Conservation (phyloP, 2,329 filamentous ascomycete species). For the Calonectria montana region DNA sequence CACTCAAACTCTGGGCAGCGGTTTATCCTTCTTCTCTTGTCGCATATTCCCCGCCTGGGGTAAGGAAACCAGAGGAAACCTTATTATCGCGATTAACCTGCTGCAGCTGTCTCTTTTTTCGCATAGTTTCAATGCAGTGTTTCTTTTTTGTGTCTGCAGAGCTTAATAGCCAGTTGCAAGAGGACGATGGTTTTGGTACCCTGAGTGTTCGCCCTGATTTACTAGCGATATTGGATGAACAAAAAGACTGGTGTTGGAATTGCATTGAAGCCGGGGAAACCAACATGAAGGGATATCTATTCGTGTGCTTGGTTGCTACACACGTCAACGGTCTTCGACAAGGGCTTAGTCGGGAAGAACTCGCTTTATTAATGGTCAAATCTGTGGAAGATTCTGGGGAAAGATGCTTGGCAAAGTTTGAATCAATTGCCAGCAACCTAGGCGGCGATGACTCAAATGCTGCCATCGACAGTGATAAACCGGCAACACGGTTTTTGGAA, state of each 20-base stretch:
- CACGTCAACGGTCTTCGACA: slow-evolving; percentile 56
- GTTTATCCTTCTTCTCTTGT: slow-evolving; percentile 43
- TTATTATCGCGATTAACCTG: slow-evolving; percentile 52
- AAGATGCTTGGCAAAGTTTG: slow-evolving; percentile 49
- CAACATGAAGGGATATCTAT: slow-evolving; percentile 64
- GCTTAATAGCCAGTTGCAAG: slow-evolving; percentile 52
- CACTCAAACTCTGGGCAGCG: slow-evolving; percentile 59
- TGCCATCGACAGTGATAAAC: background rate
- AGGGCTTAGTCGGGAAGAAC: slow-evolving; percentile 48
- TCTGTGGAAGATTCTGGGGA: slow-evolving; percentile 51
- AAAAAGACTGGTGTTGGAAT: slow-evolving; percentile 51
- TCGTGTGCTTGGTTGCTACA: slow-evolving; percentile 44
- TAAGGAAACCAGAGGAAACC: slow-evolving; percentile 27
- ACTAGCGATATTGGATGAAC: slow-evolving; percentile 54
- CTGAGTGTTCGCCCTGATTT: slow-evolving; percentile 54
- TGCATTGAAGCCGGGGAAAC: slow-evolving; percentile 63
- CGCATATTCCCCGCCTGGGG: background rate
- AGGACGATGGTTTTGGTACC: slow-evolving; percentile 53
- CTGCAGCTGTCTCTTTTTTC: slow-evolving; percentile 56
- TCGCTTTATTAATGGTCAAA: slow-evolving; percentile 48
- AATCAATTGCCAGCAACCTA: slow-evolving; percentile 39
- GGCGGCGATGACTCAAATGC: background rate
- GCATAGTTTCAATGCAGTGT: slow-evolving; percentile 48
- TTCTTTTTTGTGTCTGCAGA: slow-evolving; percentile 54
- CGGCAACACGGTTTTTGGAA: slow-evolving; percentile 20